These are phyloP conservation scores for Spathaspora girioi DNA, from an alignment of 805 yeast genomes.

Conservation along the genomic window DNA sequence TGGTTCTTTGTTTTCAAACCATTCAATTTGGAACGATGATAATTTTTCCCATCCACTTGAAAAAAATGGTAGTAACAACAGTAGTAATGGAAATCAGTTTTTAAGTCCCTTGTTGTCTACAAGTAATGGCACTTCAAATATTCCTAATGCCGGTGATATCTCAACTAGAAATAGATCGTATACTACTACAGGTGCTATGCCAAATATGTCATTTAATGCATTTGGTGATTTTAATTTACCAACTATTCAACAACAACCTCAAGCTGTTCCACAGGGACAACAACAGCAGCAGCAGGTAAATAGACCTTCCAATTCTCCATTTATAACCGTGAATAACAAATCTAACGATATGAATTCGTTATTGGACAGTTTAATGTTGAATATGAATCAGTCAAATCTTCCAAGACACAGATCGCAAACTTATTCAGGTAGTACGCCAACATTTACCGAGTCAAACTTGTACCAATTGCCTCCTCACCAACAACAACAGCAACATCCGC, in stretches of 20 bases:
- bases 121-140: not conserved
- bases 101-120: constrained; percentile 4
- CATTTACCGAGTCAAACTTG: constrained; percentile 14
- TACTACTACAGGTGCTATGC: constrained; percentile 42
- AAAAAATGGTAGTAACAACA: constrained; percentile 6
- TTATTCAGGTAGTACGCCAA: constrained; percentile 33
- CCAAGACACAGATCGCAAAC: constrained; percentile 40
- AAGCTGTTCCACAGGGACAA: not conserved
- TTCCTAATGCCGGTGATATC: constrained; percentile 1
- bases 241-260: constrained; percentile 5
- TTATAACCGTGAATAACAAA: constrained; percentile 14
- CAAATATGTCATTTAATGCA: constrained; percentile 11
- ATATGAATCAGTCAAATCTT: constrained; percentile 12
- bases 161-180: constrained; percentile 45
- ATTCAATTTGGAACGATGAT: constrained; percentile 61
- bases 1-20: constrained; percentile 47
- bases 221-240: constrained; percentile 12
- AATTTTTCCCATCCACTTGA: constrained; percentile 11
- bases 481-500: constrained; percentile 11
- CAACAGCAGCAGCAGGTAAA: not conserved
- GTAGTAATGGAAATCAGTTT: constrained; percentile 1
- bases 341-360: constrained; percentile 25
- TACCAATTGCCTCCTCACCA: constrained; percentile 12
- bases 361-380: constrained; percentile 30
- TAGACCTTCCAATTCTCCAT: constrained; percentile 21